These are phyloP conservation scores for Neurospora hispaniola DNA, from an alignment of 495 filamentous ascomycete genomes.

Conservation along the genomic window DNA sequence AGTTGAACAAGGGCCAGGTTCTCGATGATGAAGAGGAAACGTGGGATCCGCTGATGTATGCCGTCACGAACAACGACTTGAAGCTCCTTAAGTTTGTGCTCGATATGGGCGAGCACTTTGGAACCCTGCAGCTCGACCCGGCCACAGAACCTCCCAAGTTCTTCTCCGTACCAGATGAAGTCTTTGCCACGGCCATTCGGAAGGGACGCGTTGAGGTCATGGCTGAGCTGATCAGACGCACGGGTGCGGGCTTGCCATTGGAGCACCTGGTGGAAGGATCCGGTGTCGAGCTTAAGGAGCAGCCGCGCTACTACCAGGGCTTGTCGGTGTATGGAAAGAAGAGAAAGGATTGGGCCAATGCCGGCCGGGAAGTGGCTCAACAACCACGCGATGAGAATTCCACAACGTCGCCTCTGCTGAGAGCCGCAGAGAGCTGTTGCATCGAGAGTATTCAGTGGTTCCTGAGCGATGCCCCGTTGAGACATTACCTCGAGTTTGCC, in stretches of 20 bases:
- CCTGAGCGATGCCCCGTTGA: conserved; percentile 50
- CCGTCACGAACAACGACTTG: conserved; percentile 24
- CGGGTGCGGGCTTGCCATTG: conserved; percentile 54
- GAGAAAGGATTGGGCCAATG: conserved; percentile 46
- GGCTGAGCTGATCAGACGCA: conserved; percentile 30
- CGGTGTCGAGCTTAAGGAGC: conserved; percentile 46
- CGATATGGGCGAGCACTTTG: conserved; percentile 21
- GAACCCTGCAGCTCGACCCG: conserved; percentile 12
- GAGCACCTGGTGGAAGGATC: conserved; percentile 48
- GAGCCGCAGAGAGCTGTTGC: conserved; percentile 44
- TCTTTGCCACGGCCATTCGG: conserved; percentile 21
- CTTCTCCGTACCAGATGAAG: conserved; percentile 22
- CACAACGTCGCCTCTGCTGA: conserved; percentile 44
- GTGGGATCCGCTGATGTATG: conserved; percentile 18
- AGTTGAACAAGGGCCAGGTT: not conserved
- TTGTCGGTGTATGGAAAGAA: conserved; percentile 63
- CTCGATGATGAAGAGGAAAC: conserved; percentile 8
- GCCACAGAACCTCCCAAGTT: conserved; percentile 19
- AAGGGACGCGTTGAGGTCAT: conserved; percentile 30
- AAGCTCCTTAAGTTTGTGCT: conserved; percentile 28
- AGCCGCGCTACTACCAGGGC: conserved; percentile 60
- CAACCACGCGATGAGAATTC: conserved; percentile 8
- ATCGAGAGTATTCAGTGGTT: conserved; percentile 60
- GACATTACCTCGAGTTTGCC: conserved; percentile 53
- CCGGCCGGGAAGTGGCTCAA: conserved; percentile 32